Percentiles rank a stretch among this genome's conserved stretches.
phyloP scores from a whole-genome alignment of 2,329 filamentous ascomycete species.

The Albophoma yamanashiensis region DNA sequence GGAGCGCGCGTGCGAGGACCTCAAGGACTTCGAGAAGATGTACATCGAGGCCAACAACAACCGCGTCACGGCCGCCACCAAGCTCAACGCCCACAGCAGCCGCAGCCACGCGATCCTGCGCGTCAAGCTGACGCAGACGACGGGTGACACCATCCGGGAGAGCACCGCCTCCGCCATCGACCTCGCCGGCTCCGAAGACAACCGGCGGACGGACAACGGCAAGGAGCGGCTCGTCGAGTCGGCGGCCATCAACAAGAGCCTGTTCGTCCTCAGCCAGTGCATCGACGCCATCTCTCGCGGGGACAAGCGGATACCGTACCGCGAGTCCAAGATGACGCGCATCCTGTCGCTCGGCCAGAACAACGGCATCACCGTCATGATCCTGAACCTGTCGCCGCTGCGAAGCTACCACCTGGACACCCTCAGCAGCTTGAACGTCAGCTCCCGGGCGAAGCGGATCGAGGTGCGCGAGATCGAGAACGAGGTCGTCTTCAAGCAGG shows the following conservation, averaged over 20 bases:
- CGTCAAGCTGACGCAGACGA: constrained; percentile 75
- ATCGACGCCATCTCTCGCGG: constrained; percentile 82
- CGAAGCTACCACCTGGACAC: constrained; percentile 90
- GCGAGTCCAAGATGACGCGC: constrained; percentile 94
- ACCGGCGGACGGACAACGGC: constrained; percentile 84
- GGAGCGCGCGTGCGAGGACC: constrained; percentile 68
- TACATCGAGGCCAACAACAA: constrained; percentile 92
- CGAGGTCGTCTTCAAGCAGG: constrained; percentile 77
- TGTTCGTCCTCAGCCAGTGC: constrained; percentile 90
- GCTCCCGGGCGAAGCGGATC: constrained; percentile 90
- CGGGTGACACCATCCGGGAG: constrained; percentile 54
- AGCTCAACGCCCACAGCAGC: constrained; percentile 85
- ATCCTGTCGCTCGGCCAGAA: constrained; percentile 90
- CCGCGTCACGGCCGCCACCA: constrained; percentile 79
- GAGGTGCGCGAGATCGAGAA: constrained; percentile 95
- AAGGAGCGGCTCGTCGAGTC: constrained; percentile 91
- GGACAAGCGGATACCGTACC: constrained; percentile 74
- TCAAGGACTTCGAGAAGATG: constrained; percentile 82
- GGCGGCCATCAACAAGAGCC: constrained; percentile 92
- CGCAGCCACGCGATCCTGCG: constrained; percentile 84
- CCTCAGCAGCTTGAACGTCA: constrained; percentile 86
- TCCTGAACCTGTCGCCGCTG: constrained; percentile 85
- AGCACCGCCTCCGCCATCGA: constrained; percentile 92
- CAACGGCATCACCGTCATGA: constrained; percentile 92
- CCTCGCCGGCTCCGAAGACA: constrained; percentile 90